Base-by-base conservation (phyloP, 2,329 filamentous ascomycete genomes). In the Rutstroemia sp. region DNA sequence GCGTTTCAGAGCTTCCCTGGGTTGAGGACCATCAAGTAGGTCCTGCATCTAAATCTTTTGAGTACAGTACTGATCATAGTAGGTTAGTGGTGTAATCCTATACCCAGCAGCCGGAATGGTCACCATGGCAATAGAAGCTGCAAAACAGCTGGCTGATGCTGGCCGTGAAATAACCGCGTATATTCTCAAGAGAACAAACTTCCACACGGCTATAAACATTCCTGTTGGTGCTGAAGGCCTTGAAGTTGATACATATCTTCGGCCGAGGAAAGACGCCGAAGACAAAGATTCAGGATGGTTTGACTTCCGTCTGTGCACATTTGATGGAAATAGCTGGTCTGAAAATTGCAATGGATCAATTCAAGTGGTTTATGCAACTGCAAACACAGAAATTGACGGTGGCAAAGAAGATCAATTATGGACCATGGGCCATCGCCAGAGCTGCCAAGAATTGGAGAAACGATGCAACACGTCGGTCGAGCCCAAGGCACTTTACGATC, bases 101-200 rank as follows among this genome's bases (percentile, higher is more conserved):
- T 70, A 68, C 47, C 70, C 70, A 1, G 61, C 47, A 4, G 65
- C 69, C 1, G 68, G 64, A 8, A 69, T 68, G 45, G 53, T 71
- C 3, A 56, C 60, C 6, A 68, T 69, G 66, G 70, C 69, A 10
- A 64, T 62, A 9, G 70, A 73, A 57, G 54, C 60, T 0, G 21
- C 49, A 10, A 50, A 57, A 17, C 62, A 64, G 42, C 58, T 64
- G 27, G 52, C 52, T 14, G n/a, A 38, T 2, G 9, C 9, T 3
- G 16, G 40, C 2, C 17, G 21, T 5, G 4, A 17, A 12, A 42
- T 56, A 19, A 27, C 25, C 4, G 36, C 34, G 9, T 56, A 47
- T n/a, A 19, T 16, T 17, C 16, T 57, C 5, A n/a, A 23, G 34
- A 25, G 52, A 27, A 17, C 47, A 12, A 17, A 19, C 10, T 19